A percentile compares a stretch with the other conserved stretches of the same genome.
Evolutionary conservation across 2,329 filamentous ascomycete genomes (phyloP).

Genomic region (Epichloe bromicola): DNA sequence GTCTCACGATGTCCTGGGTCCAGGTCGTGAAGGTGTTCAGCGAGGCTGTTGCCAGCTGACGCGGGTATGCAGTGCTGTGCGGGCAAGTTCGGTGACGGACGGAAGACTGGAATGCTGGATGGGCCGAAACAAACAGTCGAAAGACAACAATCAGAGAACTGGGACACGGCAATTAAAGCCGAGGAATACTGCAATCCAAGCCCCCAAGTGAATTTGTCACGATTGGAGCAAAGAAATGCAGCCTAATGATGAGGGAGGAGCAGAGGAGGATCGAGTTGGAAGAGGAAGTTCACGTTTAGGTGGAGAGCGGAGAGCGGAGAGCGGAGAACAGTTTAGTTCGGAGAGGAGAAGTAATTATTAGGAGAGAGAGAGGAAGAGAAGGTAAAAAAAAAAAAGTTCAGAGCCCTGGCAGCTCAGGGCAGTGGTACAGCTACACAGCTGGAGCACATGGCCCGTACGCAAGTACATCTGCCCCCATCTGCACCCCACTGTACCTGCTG

Average conservation of each 20-base stretch:
- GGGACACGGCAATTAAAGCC: background rate
- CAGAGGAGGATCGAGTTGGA: background rate
- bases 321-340: no score
- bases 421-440: no score
- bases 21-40: background rate
- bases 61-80: background rate
- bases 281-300: background rate
- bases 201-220: background rate
- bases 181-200: constrained; percentile 1
- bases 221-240: background rate
- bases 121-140: constrained; percentile 8
- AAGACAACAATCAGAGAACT: background rate
- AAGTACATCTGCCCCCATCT: no score
- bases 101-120: constrained; percentile 9
- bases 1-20: background rate
- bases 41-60: background rate
- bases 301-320: constrained; percentile 13
- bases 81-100: constrained; percentile 1
- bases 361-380: background rate
- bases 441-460: no score
- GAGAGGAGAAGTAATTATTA: no score
- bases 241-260: background rate
- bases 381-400: no score
- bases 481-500: no score
- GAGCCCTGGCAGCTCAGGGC: no score